phyloP scores from a whole-genome alignment of 2,329 filamentous ascomycete species.

The Xylaria sp. region DNA sequence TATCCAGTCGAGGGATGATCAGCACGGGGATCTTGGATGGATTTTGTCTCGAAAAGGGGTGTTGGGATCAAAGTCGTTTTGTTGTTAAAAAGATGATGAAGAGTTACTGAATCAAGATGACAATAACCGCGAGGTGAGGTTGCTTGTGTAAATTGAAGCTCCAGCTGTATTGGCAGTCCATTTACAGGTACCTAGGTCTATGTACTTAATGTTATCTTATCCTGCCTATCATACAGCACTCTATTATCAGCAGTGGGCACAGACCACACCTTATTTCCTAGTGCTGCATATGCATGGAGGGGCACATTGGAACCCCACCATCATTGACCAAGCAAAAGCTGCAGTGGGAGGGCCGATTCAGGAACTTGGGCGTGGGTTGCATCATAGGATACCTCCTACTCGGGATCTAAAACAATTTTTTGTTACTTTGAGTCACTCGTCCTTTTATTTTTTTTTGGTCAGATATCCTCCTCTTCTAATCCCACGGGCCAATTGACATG shows the following conservation, averaged over 20 bases:
- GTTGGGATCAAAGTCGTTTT: neutral
- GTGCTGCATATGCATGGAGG: constrained; percentile 34
- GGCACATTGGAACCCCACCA: constrained; percentile 44
- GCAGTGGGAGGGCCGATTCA: constrained; percentile 36
- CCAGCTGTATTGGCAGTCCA: neutral
- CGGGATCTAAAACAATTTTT: constrained; percentile 13
- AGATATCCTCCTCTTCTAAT: neutral
- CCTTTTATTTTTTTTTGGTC: neutral
- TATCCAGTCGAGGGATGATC: neutral
- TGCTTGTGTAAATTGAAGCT: neutral
- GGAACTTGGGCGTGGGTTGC: constrained; percentile 32
- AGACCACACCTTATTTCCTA: neutral
- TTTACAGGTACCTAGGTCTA: neutral
- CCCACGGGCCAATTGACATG: constrained; percentile 55
- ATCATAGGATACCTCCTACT: constrained; percentile 28
- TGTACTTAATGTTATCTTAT: neutral
- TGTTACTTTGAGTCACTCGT: constrained; percentile 20
- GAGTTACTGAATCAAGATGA: neutral
- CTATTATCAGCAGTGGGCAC: constrained; percentile 21
- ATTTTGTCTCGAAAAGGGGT: neutral
- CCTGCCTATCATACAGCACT: neutral
- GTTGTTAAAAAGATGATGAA: neutral
- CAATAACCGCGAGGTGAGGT: neutral
- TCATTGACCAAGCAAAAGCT: constrained; percentile 39
- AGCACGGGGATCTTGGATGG: neutral